Evolutionary conservation across 2,329 filamentous ascomycete species (phyloP), one percentile per base, ranked within the genome.

Genomic region (Didymella exigua): DNA sequence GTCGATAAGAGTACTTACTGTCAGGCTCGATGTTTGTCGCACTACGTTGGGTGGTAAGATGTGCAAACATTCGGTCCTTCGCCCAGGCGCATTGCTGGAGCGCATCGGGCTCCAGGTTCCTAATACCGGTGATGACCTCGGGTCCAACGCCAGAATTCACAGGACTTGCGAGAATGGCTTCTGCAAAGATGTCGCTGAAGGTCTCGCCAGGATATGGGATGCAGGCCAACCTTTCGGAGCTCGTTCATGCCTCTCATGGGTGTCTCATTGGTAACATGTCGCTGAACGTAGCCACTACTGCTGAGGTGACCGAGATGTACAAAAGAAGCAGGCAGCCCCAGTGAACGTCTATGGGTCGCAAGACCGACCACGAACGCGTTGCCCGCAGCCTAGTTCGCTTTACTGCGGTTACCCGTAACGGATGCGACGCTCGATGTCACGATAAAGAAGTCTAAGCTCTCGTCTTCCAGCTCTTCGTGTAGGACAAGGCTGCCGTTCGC

Each of bases 221-320:
- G 38, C 3, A 54, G 37, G 5, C 31, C 40, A 5, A 13, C 8
- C 16, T 54, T 54, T 10, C 26, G 27, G 1, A 54, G 40, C 9
- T 27, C 42, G 33, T 18, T 5, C 2, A 45, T 33, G 23, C 53
- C 34, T 19, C 8, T 26, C 7, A 13, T 9, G 10, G n/a, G 36
- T 23, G 36, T 48, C 30, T 19, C 21, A 8, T 46, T 5, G n/a
- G 26, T 26, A 2, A 30, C 10, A 13, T 34, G 34, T 23, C 55
- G 45, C 14, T 58, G 51, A 6, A 80, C 67, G 53, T 78, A 49
- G 16, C 79, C 78, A 4, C 65, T 37, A n/a, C 49, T 77, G 3
- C 69, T 67, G 11, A 87, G 77, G 1, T 78, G 77, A 0, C 82
- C 83, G 9, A 87, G 72, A 60, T 86, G 79, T 1, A 87, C 45